These are phyloP conservation scores for Sanguinoderma infundibulare DNA, from an alignment of 1,284 basidiomycete species.

Conservation along the genomic window DNA sequence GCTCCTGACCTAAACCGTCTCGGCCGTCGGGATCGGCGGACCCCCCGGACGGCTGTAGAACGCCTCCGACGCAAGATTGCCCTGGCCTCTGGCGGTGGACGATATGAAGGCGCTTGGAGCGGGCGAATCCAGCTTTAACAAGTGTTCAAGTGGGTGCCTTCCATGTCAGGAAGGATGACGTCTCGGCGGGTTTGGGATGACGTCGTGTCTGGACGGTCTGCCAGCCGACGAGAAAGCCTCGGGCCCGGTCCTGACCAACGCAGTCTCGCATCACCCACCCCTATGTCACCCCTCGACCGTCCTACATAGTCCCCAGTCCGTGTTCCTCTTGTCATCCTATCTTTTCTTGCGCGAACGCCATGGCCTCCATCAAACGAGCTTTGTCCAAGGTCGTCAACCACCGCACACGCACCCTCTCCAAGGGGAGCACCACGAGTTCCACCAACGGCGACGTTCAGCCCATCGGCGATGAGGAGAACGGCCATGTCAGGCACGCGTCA, in stretches of 20 bases:
- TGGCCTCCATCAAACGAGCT: constrained; percentile 26
- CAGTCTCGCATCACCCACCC: background rate
- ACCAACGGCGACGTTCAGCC: constrained; percentile 16
- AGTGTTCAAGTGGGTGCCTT: background rate
- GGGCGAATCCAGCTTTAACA: background rate
- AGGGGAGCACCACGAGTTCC: constrained; percentile 8
- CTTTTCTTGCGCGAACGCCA: constrained; percentile 4
- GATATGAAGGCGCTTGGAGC: background rate
- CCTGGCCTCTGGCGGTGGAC: background rate
- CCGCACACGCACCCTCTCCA: constrained; percentile 21
- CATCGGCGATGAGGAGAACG: constrained; percentile 20
- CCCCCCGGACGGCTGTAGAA: too few relatives aligned
- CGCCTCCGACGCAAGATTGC: too few relatives aligned
- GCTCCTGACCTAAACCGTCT: too few relatives aligned
- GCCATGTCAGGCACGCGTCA: constrained; percentile 14
- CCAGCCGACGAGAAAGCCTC: background rate
- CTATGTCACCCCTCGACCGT: background rate
- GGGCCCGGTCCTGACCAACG: background rate
- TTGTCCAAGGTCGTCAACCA: constrained; percentile 24
- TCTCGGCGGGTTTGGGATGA: background rate
- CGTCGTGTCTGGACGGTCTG: background rate
- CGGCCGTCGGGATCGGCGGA: too few relatives aligned
- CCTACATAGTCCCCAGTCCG: too few relatives aligned
- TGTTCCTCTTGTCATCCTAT: background rate
- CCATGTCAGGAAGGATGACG: constrained; percentile 2